These are phyloP conservation scores for Boletus fagicola DNA, from an alignment of 768 basidiomycete species.

Conservation along the genomic window DNA sequence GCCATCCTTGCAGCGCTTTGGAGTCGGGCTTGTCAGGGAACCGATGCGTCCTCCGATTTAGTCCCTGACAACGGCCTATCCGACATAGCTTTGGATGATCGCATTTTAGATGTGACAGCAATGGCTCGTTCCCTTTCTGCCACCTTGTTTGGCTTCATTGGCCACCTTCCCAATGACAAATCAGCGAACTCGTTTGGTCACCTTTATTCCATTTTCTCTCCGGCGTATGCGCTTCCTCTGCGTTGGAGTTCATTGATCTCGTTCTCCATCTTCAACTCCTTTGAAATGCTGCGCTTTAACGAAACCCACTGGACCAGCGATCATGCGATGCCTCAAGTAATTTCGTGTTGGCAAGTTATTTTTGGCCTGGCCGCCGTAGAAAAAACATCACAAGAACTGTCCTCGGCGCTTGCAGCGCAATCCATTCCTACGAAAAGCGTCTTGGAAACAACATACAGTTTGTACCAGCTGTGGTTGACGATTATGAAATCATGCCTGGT, in stretches of 20 bases:
- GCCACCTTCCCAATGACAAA: background rate
- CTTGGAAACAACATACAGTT: constrained; percentile 29
- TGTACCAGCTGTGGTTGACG: constrained; percentile 45
- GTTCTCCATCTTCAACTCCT: constrained; percentile 34
- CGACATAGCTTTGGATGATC: background rate
- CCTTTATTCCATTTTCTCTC: constrained; percentile 29
- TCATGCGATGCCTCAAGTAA: constrained; percentile 4
- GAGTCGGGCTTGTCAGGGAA: constrained; percentile 28
- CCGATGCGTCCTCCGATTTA: background rate
- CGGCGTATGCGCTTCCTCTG: constrained; percentile 26
- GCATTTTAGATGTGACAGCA: constrained; percentile 6
- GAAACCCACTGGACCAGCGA: background rate
- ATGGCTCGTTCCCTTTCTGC: constrained; percentile 17
- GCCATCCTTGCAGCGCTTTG: constrained; percentile 37
- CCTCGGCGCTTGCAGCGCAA: constrained; percentile 1
- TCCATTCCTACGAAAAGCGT: constrained; percentile 9
- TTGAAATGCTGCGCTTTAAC: background rate
- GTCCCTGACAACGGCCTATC: background rate
- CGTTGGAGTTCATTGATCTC: constrained; percentile 46
- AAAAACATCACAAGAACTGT: constrained; percentile 18
- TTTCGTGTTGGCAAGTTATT: constrained; percentile 40
- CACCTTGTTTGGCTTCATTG: constrained; percentile 6
- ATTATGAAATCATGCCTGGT: constrained; percentile 26
- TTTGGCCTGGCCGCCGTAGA: constrained; percentile 42
- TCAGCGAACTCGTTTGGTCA: background rate